Conservation (phyloP, 2,329 filamentous ascomycete species). For the Neoscytalidium dimidiatum region DNA sequence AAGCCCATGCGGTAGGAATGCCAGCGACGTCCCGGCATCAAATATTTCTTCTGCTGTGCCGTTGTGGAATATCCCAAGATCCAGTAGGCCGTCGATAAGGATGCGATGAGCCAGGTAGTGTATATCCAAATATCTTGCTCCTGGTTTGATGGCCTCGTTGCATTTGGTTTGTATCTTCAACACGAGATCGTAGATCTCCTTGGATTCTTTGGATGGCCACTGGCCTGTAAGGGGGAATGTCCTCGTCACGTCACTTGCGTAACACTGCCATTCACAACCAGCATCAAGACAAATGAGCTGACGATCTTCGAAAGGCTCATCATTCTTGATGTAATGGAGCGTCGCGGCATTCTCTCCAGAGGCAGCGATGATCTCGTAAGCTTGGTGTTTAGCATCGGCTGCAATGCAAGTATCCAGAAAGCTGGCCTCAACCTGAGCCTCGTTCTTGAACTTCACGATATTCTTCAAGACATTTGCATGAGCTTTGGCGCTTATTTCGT, state of each 20-base stretch:
- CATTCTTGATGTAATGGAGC: conserved; percentile 83
- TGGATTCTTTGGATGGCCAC: conserved; percentile 68
- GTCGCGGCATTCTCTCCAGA: conserved; percentile 80
- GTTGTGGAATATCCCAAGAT: conserved; percentile 70
- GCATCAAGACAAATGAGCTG: conserved; percentile 84
- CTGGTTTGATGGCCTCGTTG: conserved; percentile 68
- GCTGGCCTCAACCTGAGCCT: conserved; percentile 79
- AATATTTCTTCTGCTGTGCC: conserved; percentile 71
- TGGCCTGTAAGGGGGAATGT: conserved; percentile 76
- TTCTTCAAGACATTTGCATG: conserved; percentile 71
- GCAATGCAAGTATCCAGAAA: conserved; percentile 74
- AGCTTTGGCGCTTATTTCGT: conserved; percentile 74
- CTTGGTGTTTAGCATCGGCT: conserved; percentile 72
- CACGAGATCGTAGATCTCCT: conserved; percentile 75
- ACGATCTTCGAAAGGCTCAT: conserved; percentile 65
- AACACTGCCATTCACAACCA: conserved; percentile 80
- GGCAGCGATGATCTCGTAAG: conserved; percentile 88
- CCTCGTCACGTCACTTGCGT: conserved; percentile 87
- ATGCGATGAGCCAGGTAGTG: conserved; percentile 73
- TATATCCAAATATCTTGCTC: conserved; percentile 69
- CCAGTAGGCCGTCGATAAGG: conserved; percentile 69
- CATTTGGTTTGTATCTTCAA: conserved; percentile 78
- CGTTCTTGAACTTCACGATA: conserved; percentile 67
- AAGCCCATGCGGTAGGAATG: conserved; percentile 89
- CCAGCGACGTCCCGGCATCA: conserved; percentile 75